Base-by-base conservation (phyloP, 2,329 filamentous ascomycete species). In the Trichoderma lentiforme region DNA sequence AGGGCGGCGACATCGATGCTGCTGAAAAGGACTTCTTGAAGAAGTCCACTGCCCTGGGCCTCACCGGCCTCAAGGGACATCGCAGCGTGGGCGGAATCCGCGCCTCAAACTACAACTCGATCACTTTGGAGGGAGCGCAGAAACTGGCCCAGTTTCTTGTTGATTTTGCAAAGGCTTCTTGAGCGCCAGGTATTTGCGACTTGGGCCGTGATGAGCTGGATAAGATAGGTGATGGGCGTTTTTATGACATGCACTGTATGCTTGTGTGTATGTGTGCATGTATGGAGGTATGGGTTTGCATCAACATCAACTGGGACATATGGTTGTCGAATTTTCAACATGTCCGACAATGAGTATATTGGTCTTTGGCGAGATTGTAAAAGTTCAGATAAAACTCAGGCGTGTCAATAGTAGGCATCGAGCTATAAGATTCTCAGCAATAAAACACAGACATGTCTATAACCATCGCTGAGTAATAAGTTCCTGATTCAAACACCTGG, bases 41-140 rank as follows among this genome's bases (percentile, higher is more conserved):
- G n/a, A n/a, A 70, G 9, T 26, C 65, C 81, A 89, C 91, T 73
- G 87, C 88, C 73, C 85, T 85, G 68, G 90, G 92, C 0, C 84
- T 98, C 28, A 89, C 90, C 30, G 95, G 94, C 0, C 84, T 98
- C 57, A 97, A 97, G 84, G 95, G 95, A 0, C 95, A 98, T 30
- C 88, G 95, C 73, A 12, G n/a, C 9, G 91, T 98, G 2, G 93
- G 94, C 18, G 95, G 95, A 32, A 95, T 98, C 73, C 89, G 95
- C 15, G 92, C 91, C 24, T 92, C 89, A 81, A 97, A 96, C 80
- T 98, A 98, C 84, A 98, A 97, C 82, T 92, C 93, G 2, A 91
- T 98, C 56, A 82, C 92, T 0, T 79, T 91, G 0, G 87, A 89
- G 53, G 91, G 89, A 0, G 91, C 89, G 0, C 84, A 92, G 81